Evolutionary conservation across 139 green algal genomes (phyloP), one percentile per base, ranked within the genome.

Genomic region (Volvox reticuliferus): DNA sequence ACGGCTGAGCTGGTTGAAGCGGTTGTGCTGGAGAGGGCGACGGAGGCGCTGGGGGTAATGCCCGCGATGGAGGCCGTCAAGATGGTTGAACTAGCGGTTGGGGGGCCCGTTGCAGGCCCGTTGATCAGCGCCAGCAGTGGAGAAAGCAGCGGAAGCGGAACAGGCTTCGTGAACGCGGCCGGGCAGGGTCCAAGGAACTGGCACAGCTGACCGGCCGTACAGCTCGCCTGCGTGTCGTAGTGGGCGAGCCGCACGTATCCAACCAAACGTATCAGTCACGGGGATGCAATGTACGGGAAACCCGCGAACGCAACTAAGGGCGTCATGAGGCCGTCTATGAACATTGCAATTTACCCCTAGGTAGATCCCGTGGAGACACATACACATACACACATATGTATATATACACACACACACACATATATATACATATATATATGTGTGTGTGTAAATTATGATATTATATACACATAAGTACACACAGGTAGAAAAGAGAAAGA

Each of bases 181-280:
- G 83, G 83, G 3, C 67, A 17, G 21, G 83, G 83, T 0, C 83
- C 83, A 68, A 89, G 68, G 83, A 89, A 89, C 67, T 89, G 83
- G 26, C 83, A 89, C 67, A 89, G 67, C 67, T 89, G 83, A 21
- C 83, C 83, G 67, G 67, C 36, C 2, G 35, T 32, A 37, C 71
- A 89, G 67, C n/a, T 26, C 17, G 36, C 83, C 82, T 88, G 65
- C 9, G 81, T 21, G 26, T 17, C 12, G 80, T 33, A 14, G 16
- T 68, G 37, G 16, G 65, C 24, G 65, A 55, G 9, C 5, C 44
- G 44, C 44, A 9, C 44, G 9, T 55, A 9, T n/a, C 44, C 44
- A 55, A 14, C 5, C 9, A 9, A 55, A 55, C 44, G 5, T 14
- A 9, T 55, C 44, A 55, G 44, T 55, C 5, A 55, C 44, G 44